Evolutionary conservation across 2,329 filamentous ascomycete species (phyloP).

Genomic region (Aspergillus eucalypticola): DNA sequence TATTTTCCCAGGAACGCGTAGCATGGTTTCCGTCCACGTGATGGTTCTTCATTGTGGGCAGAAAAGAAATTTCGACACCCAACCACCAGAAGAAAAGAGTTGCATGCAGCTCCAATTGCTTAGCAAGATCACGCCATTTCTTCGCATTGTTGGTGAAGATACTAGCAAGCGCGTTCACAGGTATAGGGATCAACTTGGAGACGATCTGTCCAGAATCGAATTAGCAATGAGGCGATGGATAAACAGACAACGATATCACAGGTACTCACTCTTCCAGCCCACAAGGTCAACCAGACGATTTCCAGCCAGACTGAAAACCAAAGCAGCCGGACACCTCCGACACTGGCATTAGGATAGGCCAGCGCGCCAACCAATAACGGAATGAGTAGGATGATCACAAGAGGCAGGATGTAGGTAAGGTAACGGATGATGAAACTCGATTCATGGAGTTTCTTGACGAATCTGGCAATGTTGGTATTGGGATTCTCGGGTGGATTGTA

Average conservation of each 20-base stretch:
- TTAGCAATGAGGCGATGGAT: not conserved
- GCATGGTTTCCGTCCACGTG: conserved; percentile 55
- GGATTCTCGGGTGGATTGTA: conserved; percentile 67
- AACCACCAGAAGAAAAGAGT: conserved; percentile 93
- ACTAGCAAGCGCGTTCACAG: conserved; percentile 65
- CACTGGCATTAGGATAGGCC: conserved; percentile 59
- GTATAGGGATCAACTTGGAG: conserved; percentile 64
- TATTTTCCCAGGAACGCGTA: conserved; percentile 68
- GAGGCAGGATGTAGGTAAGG: conserved; percentile 68
- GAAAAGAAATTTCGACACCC: conserved; percentile 79
- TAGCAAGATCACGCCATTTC: conserved; percentile 90
- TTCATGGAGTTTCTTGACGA: conserved; percentile 65
- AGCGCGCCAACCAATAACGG: conserved; percentile 67
- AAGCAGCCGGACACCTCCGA: conserved; percentile 73
- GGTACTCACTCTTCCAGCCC: conserved; percentile 64
- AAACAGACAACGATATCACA: not conserved
- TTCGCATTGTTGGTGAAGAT: conserved; percentile 83
- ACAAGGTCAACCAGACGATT: conserved; percentile 87
- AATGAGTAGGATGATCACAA: conserved; percentile 65
- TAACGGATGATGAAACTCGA: conserved; percentile 69
- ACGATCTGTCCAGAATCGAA: conserved; percentile 48
- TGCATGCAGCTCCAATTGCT: conserved; percentile 78
- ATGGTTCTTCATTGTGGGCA: conserved; percentile 74
- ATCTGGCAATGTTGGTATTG: conserved; percentile 60
- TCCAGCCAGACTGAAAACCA: conserved; percentile 98